Evolutionary conservation across 2,329 filamentous ascomycete species (phyloP), one percentile per base, ranked within the genome.

Genomic region (Septoria linicola): DNA sequence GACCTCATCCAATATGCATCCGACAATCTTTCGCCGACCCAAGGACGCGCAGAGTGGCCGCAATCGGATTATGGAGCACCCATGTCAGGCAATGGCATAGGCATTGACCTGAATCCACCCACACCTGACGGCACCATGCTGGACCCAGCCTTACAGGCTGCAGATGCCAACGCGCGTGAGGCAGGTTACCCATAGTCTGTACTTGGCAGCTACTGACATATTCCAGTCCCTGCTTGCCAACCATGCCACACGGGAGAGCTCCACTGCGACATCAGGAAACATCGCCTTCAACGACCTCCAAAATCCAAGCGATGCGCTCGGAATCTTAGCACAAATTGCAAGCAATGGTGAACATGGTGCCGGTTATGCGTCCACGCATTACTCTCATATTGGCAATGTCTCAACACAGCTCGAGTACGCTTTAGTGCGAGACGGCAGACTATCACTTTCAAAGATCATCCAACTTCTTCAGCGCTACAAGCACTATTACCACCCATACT

Each of bases 401-500:
- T 42, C 47, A 14, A 57, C 61, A 35, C 59, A 61, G 32, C 66
- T 65, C 62, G 74, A 66, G 72, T 80, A 71, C 63, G 70, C 53
- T 2, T 64, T 75, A 25, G 62, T 76, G 7, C 67, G 70, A 30
- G 66, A 71, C 16, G 73, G 73, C 4, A 61, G 66, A 5, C 64
- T 77, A 6, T 70, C 70, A 0, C 59, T 72, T 17, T 72, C 73
- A 11, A 77, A 75, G 14, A 71, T 82, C 30, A 76, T 75, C 57
- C 72, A 77, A 56, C 69, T 82, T 34, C 71, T 82, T 14, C 68
- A 72, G 32, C 81, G 82, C 21, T 87, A 85, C 59, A 80, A 80
- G 49, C 73, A 82, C 51, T 76, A 82, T 54, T 88, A 85, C 58
- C 84, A 88, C 61, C 81, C 82, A 0, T 88, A 84, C 69, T 85